Conservation (phyloP, 306 rosid species). For the Vicia faba region DNA sequence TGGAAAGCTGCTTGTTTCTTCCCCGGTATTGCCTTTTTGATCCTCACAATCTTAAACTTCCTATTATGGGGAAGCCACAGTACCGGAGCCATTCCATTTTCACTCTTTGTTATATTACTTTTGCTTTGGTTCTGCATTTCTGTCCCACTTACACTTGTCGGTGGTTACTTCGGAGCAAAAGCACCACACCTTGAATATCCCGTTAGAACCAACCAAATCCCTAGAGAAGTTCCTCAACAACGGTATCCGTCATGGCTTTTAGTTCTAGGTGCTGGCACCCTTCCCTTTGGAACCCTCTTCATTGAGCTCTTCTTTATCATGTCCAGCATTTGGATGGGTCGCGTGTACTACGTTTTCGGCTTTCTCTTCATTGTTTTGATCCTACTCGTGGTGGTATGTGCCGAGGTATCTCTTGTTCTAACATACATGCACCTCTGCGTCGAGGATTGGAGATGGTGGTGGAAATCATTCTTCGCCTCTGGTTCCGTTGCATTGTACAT, state of each 20-base stretch:
- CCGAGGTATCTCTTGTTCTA: constrained; percentile 85
- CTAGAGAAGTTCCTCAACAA: constrained; percentile 89
- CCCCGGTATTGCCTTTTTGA: constrained; percentile 88
- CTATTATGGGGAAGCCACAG: constrained; percentile 95
- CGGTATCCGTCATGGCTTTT: constrained; percentile 91
- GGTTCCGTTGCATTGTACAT: constrained; percentile 96
- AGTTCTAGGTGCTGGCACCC: constrained; percentile 94
- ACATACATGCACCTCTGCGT: constrained; percentile 98
- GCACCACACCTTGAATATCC: constrained; percentile 88
- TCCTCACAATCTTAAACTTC: constrained; percentile 82
- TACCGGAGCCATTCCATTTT: constrained; percentile 95
- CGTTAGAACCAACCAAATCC: constrained; percentile 86
- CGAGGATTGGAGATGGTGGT: constrained; percentile 99
- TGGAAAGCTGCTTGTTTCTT: constrained; percentile 94
- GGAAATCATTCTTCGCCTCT: constrained; percentile 97
- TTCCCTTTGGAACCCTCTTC: constrained; percentile 92
- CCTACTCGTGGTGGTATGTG: constrained; percentile 89
- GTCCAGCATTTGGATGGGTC: constrained; percentile 99
- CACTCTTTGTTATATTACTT: constrained; percentile 69
- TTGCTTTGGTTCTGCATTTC: constrained; percentile 97
- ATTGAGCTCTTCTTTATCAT: constrained; percentile 97
- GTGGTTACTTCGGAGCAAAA: constrained; percentile 86
- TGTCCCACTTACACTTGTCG: constrained; percentile 87
- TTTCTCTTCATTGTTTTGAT: constrained; percentile 77
- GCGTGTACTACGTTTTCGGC: constrained; percentile 92